phyloP scores from a whole-genome alignment of 768 basidiomycete genomes.

The Boletus rufocinnamomeus region DNA sequence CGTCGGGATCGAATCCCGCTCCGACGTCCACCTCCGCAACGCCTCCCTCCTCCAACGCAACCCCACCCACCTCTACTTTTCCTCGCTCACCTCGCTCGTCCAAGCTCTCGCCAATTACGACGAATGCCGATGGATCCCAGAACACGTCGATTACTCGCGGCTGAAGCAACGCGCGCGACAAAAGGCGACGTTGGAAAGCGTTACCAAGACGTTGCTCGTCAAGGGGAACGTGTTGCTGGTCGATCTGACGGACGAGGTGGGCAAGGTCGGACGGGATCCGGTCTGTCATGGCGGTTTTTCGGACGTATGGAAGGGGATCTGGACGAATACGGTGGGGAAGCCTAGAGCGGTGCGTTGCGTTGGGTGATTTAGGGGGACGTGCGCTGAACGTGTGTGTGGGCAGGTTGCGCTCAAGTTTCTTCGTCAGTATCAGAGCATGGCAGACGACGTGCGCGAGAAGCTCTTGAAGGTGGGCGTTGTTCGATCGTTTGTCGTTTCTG shows the following conservation, averaged over 20 bases:
- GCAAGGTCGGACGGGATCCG: slow-evolving; percentile 46
- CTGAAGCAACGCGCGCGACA: slow-evolving; percentile 59
- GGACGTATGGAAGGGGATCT: slow-evolving; percentile 61
- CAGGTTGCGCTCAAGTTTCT: slow-evolving; percentile 63
- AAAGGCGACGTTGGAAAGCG: slow-evolving; percentile 53
- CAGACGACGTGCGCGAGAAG: slow-evolving; percentile 52
- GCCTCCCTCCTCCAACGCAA: slow-evolving; percentile 58
- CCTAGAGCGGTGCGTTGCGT: slow-evolving; percentile 20
- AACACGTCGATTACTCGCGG: slow-evolving; percentile 53
- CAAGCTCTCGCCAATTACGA: slow-evolving; percentile 57
- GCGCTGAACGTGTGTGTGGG: slow-evolving; percentile 3
- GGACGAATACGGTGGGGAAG: slow-evolving; percentile 50
- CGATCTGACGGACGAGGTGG: slow-evolving; percentile 59
- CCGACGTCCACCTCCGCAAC: slow-evolving; percentile 62
- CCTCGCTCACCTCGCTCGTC: slow-evolving; percentile 51
- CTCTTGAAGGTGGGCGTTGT: slow-evolving; percentile 44
- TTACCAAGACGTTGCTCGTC: slow-evolving; percentile 56
- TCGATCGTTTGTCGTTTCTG: neutral
- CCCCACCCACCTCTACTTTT: slow-evolving; percentile 51
- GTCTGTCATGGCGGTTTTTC: slow-evolving; percentile 58
- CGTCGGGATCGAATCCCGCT: slow-evolving; percentile 50
- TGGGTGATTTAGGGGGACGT: no score
- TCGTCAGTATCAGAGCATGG: slow-evolving; percentile 48
- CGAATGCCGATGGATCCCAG: slow-evolving; percentile 56
- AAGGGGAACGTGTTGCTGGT: slow-evolving; percentile 50